A percentile compares a stretch with the other conserved stretches of the same genome.
These are phyloP conservation scores for Niveomyces coronatus DNA, from an alignment of 2,329 filamentous ascomycete genomes.

Conservation along the genomic window DNA sequence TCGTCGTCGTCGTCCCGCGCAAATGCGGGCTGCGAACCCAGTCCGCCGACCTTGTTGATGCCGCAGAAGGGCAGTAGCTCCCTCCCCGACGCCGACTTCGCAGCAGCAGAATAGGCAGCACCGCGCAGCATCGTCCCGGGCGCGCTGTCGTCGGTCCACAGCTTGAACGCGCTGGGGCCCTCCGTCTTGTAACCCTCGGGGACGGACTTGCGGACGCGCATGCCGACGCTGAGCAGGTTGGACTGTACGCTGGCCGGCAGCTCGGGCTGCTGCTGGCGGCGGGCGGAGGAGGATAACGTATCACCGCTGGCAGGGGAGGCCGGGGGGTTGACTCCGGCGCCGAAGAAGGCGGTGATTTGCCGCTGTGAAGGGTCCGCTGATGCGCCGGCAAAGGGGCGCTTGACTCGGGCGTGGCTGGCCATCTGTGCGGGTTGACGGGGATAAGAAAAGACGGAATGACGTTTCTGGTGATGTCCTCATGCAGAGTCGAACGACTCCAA, in stretches of 20 bases:
- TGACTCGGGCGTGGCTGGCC: slow-evolving; percentile 41
- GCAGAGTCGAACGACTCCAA: slow-evolving; percentile 3
- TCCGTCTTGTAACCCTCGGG: slow-evolving; percentile 86
- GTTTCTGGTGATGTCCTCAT: slow-evolving; percentile 6
- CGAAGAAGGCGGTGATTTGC: slow-evolving; percentile 56
- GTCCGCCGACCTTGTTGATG: slow-evolving; percentile 63
- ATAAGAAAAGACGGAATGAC: slow-evolving; percentile 6
- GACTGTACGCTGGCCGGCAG: slow-evolving; percentile 62
- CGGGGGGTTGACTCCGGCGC: too few relatives aligned
- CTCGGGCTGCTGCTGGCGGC: slow-evolving; percentile 29
- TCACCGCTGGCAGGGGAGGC: slow-evolving; percentile 27
- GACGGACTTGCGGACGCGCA: slow-evolving; percentile 88
- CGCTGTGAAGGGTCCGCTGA: slow-evolving; percentile 47
- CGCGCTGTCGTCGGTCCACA: slow-evolving; percentile 33
- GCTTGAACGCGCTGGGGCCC: slow-evolving; percentile 36
- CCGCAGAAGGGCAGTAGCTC: slow-evolving; percentile 77
- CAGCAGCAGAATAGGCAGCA: too few relatives aligned
- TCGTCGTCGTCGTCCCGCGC: slow-evolving; percentile 12
- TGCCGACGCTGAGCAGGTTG: slow-evolving; percentile 81
- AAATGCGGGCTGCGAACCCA: slow-evolving; percentile 46
- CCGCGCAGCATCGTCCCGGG: too few relatives aligned
- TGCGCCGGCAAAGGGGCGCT: slow-evolving; percentile 52
- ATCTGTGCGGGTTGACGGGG: too few relatives aligned
- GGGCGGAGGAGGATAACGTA: slow-evolving; percentile 16
- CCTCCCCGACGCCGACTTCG: too few relatives aligned